phyloP scores from a whole-genome alignment of 1,139 yeast genomes.

The Hyphopichia khmerensis region DNA sequence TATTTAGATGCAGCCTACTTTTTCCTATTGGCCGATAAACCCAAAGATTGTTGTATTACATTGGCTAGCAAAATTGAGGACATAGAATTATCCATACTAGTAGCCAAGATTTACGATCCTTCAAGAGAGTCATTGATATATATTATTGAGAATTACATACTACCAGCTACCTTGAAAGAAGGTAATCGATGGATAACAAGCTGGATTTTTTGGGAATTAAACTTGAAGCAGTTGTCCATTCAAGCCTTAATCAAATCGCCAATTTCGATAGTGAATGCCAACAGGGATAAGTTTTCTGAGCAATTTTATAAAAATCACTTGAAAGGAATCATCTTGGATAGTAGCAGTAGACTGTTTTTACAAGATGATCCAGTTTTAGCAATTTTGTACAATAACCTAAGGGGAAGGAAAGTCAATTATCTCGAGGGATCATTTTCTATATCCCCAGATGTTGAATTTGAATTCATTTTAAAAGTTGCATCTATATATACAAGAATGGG shows the following conservation, averaged over 20 bases:
- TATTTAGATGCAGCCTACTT: conserved; percentile 87
- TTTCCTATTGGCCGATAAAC: conserved; percentile 75
- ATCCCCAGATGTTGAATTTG: conserved; percentile 53
- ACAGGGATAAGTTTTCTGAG: conserved; percentile 21
- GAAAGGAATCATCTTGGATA: conserved; percentile 14
- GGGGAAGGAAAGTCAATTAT: conserved; percentile 49
- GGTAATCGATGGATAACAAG: conserved; percentile 84
- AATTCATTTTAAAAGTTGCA: conserved; percentile 61
- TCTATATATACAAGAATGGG: conserved; percentile 84
- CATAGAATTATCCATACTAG: conserved; percentile 70
- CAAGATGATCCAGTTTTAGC: conserved; percentile 83
- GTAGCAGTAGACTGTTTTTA: conserved; percentile 47
- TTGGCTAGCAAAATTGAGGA: conserved; percentile 67
- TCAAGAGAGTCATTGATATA: conserved; percentile 37
- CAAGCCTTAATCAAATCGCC: conserved; percentile 65
- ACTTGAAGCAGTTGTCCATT: conserved; percentile 53
- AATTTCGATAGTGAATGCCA: conserved; percentile 33
- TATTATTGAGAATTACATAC: conserved; percentile 50
- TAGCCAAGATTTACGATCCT: conserved; percentile 66
- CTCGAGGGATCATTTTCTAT: conserved; percentile 48
- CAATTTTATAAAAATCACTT: conserved; percentile 19
- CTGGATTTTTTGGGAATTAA: conserved; percentile 75
- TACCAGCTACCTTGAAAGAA: conserved; percentile 56
- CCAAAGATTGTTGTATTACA: conserved; percentile 76
- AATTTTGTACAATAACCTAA: conserved; percentile 60